These are phyloP conservation scores for Metschnikowia similis DNA, from an alignment of 805 yeast species.

Conservation along the genomic window DNA sequence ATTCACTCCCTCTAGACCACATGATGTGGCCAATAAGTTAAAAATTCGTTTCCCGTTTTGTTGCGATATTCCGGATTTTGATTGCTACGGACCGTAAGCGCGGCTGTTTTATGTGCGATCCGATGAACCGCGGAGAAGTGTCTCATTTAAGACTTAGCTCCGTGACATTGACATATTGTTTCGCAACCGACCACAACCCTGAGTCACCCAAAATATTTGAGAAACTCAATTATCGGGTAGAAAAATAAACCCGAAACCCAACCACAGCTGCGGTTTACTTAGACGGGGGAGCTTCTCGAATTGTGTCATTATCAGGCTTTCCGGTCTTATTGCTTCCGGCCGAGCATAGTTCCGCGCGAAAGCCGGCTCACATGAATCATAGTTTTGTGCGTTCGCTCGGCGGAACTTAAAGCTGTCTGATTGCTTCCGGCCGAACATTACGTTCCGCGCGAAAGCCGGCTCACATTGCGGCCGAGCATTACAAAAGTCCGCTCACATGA, in stretches of 20 bases:
- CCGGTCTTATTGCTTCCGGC: neutral
- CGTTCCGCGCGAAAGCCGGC: no score
- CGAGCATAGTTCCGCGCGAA: neutral
- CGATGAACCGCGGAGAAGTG: neutral
- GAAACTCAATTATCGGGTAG: no score
- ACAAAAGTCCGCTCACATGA: no score
- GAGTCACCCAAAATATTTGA: neutral
- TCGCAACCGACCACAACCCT: neutral
- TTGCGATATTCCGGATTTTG: neutral
- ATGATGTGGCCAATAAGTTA: neutral
- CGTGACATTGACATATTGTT: neutral
- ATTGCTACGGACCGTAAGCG: neutral
- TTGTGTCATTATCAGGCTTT: neutral
- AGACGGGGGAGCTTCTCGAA: no score
- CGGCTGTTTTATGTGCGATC: conserved; percentile 4
- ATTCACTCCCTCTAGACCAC: neutral
- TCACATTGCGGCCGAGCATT: no score
- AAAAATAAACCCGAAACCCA: no score
- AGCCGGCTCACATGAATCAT: neutral
- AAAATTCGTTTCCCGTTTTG: neutral
- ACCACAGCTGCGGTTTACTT: neutral
- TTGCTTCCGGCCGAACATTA: neutral
- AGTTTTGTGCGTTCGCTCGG: neutral
- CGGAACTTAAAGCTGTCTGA: neutral
- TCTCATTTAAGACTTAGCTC: conserved; percentile 1